Conservation (phyloP, 768 basidiomycete genomes). For the Collybia nuda region DNA sequence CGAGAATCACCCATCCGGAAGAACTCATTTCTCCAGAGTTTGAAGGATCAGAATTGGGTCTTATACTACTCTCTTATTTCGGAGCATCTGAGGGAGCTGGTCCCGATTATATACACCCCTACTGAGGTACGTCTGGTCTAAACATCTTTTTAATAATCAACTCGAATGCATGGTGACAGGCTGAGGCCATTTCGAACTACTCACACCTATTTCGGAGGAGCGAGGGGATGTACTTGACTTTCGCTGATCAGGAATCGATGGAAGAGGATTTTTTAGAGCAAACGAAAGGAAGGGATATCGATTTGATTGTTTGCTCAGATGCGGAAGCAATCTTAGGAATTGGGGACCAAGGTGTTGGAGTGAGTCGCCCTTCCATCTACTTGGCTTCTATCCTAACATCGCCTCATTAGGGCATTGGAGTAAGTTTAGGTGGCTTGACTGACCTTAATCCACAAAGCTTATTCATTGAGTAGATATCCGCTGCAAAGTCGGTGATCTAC, state of each 20-base stretch:
- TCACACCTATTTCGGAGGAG: conserved; percentile 81
- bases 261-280: conserved; percentile 75
- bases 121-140: conserved; percentile 54
- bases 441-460: not conserved
- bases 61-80: conserved; percentile 72
- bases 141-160: not conserved
- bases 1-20: conserved; percentile 42
- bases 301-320: conserved; percentile 83
- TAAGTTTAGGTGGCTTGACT: conserved; percentile 23
- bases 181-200: conserved; percentile 80
- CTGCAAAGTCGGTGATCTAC: conserved; percentile 79
- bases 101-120: conserved; percentile 80
- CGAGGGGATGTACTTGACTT: conserved; percentile 75
- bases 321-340: conserved; percentile 83
- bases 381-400: conserved; percentile 12
- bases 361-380: conserved; percentile 19
- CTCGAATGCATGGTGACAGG: conserved; percentile 32
- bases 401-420: conserved; percentile 45
- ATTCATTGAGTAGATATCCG: conserved; percentile 52
- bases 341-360: conserved; percentile 68
- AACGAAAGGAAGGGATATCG: conserved; percentile 59
- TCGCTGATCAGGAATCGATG: conserved; percentile 62
- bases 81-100: conserved; percentile 59
- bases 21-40: conserved; percentile 75
- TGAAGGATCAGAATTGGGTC: conserved; percentile 81